Evolutionary conservation across 257 asterid species (phyloP).

Genomic region (Penstemon barbatus): DNA sequence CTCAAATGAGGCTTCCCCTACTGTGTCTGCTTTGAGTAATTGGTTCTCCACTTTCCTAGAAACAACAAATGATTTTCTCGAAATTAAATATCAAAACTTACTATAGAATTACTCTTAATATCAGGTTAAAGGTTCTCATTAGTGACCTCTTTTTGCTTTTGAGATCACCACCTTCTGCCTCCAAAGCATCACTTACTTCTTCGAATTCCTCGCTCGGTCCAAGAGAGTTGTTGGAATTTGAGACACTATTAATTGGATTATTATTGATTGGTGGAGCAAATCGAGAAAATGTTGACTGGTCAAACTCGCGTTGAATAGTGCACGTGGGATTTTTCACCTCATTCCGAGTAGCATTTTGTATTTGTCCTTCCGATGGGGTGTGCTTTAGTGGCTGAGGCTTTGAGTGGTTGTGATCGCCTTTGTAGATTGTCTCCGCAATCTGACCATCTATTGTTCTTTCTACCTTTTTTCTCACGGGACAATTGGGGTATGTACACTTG

Average conservation of each 20-base stretch:
- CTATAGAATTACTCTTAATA: not conserved
- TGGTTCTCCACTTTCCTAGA: constrained; percentile 51
- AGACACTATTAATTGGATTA: constrained; percentile 30
- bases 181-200: constrained; percentile 44
- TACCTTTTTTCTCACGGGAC: constrained; percentile 81
- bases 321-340: constrained; percentile 28
- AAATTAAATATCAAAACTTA: not conserved
- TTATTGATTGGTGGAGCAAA: constrained; percentile 28
- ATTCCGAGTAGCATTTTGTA: constrained; percentile 27
- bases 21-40: constrained; percentile 32
- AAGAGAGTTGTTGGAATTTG: constrained; percentile 39
- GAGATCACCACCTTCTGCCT: constrained; percentile 41
- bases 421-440: constrained; percentile 73
- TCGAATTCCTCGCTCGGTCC: constrained; percentile 42
- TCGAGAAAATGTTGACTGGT: constrained; percentile 30
- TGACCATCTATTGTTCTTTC: constrained; percentile 56
- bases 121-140: constrained; percentile 4
- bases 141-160: constrained; percentile 61
- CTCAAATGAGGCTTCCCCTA: constrained; percentile 35
- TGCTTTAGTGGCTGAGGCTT: constrained; percentile 47
- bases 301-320: constrained; percentile 31
- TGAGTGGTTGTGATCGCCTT: constrained; percentile 74
- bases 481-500: constrained; percentile 77
- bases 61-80: constrained; percentile 2
- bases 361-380: constrained; percentile 37